phyloP scores from a whole-genome alignment of 768 basidiomycete genomes.

The Tricholoma flavovirens region DNA sequence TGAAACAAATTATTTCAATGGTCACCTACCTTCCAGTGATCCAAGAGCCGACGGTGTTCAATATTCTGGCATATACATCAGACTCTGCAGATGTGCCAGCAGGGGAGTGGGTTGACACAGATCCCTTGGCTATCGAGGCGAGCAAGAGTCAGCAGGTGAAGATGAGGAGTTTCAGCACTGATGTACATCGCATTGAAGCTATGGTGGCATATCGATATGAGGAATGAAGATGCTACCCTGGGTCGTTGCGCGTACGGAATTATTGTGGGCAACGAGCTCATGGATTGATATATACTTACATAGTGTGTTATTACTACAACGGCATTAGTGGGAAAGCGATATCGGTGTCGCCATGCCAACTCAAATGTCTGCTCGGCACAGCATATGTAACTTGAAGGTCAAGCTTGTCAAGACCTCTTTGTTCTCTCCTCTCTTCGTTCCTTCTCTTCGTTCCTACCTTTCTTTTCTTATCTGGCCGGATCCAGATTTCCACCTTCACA shows the following conservation, averaged over 20 bases:
- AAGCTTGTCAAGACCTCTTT: constrained; percentile 1
- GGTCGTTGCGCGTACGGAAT: not conserved
- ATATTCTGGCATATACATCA: constrained; percentile 92
- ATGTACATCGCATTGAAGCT: constrained; percentile 95
- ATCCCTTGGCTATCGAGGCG: constrained; percentile 87
- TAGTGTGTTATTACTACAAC: too few species aligned
- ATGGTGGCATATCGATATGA: constrained; percentile 98
- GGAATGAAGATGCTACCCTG: constrained; percentile 36
- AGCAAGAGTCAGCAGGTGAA: constrained; percentile 93
- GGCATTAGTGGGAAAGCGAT: too few species aligned
- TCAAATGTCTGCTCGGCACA: not conserved
- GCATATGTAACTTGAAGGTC: not conserved
- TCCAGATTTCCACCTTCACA: constrained; percentile 31
- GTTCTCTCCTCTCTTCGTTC: constrained; percentile 14
- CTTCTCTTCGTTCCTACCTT: constrained; percentile 15
- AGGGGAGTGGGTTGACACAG: constrained; percentile 94
- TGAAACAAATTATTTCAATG: constrained; percentile 97
- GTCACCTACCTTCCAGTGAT: constrained; percentile 96
- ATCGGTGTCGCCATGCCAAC: constrained; percentile 23
- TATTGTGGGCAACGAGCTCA: too few species aligned
- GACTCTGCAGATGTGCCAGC: constrained; percentile 89
- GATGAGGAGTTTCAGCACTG: constrained; percentile 93
- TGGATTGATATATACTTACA: too few species aligned
- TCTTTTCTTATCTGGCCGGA: constrained; percentile 43
- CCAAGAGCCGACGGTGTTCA: constrained; percentile 94